A percentile compares a stretch with the other conserved stretches of the same genome.
phyloP scores from a whole-genome alignment of 2,329 filamentous ascomycete genomes.

The Aureobasidium mangrovei region DNA sequence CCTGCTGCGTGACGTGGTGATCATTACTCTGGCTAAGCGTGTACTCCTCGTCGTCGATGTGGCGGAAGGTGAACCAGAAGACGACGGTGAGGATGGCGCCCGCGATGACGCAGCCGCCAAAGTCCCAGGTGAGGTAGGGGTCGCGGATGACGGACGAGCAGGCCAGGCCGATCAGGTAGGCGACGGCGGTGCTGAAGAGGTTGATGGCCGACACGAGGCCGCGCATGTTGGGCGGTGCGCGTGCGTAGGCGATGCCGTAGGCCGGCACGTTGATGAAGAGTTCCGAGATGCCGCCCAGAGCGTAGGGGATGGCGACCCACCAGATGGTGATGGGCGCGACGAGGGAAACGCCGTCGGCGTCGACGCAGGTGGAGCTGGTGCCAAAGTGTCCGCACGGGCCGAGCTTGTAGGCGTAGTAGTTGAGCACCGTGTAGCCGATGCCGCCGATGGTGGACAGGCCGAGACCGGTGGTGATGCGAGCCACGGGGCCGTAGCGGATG shows the following conservation, averaged over 20 bases:
- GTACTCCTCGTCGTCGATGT: slow-evolving; percentile 30
- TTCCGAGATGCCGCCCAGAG: slow-evolving; percentile 33
- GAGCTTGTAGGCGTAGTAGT: slow-evolving; percentile 39
- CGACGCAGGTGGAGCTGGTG: slow-evolving; percentile 29
- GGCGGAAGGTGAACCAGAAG: slow-evolving; percentile 40
- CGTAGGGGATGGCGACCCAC: slow-evolving; percentile 33
- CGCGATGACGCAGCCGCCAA: slow-evolving; percentile 42
- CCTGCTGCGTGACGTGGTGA: slow-evolving; percentile 16
- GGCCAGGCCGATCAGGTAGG: slow-evolving; percentile 29
- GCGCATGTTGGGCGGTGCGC: slow-evolving; percentile 36
- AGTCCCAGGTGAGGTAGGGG: slow-evolving; percentile 42
- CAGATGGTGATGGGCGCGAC: slow-evolving; percentile 34
- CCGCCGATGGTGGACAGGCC: slow-evolving; percentile 41
- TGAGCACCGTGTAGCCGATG: slow-evolving; percentile 31
- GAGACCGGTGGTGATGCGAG: slow-evolving; percentile 42
- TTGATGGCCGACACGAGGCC: slow-evolving; percentile 35
- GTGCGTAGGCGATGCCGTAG: slow-evolving; percentile 38
- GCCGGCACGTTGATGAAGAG: slow-evolving; percentile 37
- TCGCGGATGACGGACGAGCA: slow-evolving; percentile 31
- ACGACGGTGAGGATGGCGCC: slow-evolving; percentile 39
- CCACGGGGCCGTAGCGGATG: slow-evolving; percentile 39
- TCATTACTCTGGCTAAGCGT: slow-evolving; percentile 16
- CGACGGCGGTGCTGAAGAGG: slow-evolving; percentile 34
- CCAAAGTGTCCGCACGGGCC: slow-evolving; percentile 36
- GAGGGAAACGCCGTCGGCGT: slow-evolving; percentile 23